Base-by-base conservation (phyloP, 208 protist genomes). In the Wallacemonas sp. region DNA sequence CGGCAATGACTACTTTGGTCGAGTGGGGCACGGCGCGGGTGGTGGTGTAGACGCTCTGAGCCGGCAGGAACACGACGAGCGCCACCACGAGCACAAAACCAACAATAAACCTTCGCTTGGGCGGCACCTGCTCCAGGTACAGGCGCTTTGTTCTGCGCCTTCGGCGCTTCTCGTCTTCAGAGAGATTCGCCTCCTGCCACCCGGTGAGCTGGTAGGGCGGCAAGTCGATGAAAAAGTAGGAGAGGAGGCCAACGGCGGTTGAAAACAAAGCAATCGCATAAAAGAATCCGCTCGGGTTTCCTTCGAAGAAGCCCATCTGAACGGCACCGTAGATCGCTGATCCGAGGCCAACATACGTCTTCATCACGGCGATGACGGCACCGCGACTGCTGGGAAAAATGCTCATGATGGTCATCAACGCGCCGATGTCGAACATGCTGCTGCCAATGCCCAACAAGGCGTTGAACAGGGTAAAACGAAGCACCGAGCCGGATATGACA, bases 261-360 rank as follows among this genome's bases (percentile, higher is more conserved):
- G 71, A 64, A 26, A 75, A 71, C 0, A 70, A 48, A 0, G 84
- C 46, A 55, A 89, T 61, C 44, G 86, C 85, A 59, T 81, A 84
- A 37, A 94, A 91, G 45, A 92, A 90, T 10, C 57, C 65, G 13
- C 50, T 68, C 21, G 76, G 73, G 63, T 73, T 57, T 19, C 74
- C 45, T 29, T 75, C 73, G 38, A 90, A 94, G 66, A 91, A 91
- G 8, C 75, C 89, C 15, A 90, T 64, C 65, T 89, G 74, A 36
- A 90, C 65, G 3, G 71, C 73, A 4, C 83, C 85, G 27, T 89
- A 72, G 39, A 94, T 89, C 6, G 85, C 83, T 15, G 85, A 87
- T n/a, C 89, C 89, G n/a, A 94, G 71, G 10, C 89, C 89, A 39
- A 88, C 83, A 63, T 92, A 92, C 22, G 85, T 92, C 60, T 94